These are phyloP conservation scores for Podila minutissima DNA, from an alignment of 192 early-diverging fungal genomes.

Conservation along the genomic window DNA sequence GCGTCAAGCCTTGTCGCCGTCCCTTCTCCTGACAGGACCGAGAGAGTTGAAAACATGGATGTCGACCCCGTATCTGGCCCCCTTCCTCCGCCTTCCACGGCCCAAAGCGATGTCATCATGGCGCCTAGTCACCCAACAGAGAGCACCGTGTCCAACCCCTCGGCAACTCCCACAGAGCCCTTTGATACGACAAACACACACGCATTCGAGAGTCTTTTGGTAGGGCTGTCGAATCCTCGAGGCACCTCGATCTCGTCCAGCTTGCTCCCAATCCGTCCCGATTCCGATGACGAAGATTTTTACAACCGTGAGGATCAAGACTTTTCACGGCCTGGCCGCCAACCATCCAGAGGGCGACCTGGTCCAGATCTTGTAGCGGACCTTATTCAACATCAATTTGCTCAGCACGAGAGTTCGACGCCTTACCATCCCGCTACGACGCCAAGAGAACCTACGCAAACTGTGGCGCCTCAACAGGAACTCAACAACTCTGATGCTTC, in stretches of 20 bases:
- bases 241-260: constrained; percentile 40
- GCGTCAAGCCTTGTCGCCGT: constrained; percentile 31
- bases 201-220: not conserved
- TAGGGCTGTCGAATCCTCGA: constrained; percentile 23
- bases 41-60: constrained; percentile 26
- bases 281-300: constrained; percentile 34
- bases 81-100: not conserved
- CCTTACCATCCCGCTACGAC: not conserved
- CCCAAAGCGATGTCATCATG: not conserved
- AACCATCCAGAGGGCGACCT: not conserved
- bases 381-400: constrained; percentile 18
- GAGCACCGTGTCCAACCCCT: too few species aligned
- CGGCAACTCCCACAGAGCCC: too few species aligned
- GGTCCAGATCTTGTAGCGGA: constrained; percentile 19
- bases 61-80: constrained; percentile 26
- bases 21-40: not conserved
- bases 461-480: not conserved
- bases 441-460: not conserved
- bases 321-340: not conserved
- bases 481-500: not conserved
- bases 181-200: too few species aligned
- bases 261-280: constrained; percentile 30
- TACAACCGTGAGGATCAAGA: constrained; percentile 5
- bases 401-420: constrained; percentile 6
- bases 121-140: too few species aligned